Evolutionary conservation across 768 basidiomycete species (phyloP), one percentile per base, ranked within the genome.

Genomic region (Mycena vulgaris): DNA sequence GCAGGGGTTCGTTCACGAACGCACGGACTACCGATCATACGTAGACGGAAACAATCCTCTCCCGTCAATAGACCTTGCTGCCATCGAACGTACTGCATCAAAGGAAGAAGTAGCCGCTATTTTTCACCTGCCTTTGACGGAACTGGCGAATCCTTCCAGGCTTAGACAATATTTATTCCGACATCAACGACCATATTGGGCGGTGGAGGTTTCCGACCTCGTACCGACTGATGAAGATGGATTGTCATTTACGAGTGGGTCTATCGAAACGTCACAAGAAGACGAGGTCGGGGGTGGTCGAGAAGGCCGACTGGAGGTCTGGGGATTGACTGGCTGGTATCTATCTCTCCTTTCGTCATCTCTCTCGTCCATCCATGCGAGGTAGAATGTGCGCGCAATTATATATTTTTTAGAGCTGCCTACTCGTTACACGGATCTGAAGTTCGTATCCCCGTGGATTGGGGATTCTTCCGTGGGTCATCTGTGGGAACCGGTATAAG

Each of bases 271-370:
- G 31, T 33, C 62, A 31, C 77, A 80, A 42, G 77, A 80, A 59
- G 84, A 85, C 58, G 83, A 87, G 69, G 79, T 86, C 48, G 85
- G 85, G 17, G 77, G 79, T 23, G 85, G 83, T 31, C 79, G 77
- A 45, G 80, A 82, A 53, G 87, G 84, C 14, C 82, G 83, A 66
- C 78, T 94, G 19, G 92, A 95, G 75, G 89, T 94, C 30, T 95
- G 94, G 93, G 93, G 94, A 0, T 80, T 95, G 76, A 94, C 94
- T 25, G 94, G 93, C 39, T 95, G 93, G 93, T 95, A 94, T 81
- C 83, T 94, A 61, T 87, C 85, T 52, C 74, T 88, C 55, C 80
- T 94, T 73, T 89, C 93, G 42, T 30, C 42, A 19, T 56, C 35
- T 28, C 52, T 68, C 89, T 86, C 83, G 70, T 81, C 80, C 23